Percentiles rank a stretch among this genome's conserved stretches.
These are phyloP conservation scores for Metarhizium sp. DNA, from an alignment of 2,329 filamentous ascomycete species.

Conservation along the genomic window DNA sequence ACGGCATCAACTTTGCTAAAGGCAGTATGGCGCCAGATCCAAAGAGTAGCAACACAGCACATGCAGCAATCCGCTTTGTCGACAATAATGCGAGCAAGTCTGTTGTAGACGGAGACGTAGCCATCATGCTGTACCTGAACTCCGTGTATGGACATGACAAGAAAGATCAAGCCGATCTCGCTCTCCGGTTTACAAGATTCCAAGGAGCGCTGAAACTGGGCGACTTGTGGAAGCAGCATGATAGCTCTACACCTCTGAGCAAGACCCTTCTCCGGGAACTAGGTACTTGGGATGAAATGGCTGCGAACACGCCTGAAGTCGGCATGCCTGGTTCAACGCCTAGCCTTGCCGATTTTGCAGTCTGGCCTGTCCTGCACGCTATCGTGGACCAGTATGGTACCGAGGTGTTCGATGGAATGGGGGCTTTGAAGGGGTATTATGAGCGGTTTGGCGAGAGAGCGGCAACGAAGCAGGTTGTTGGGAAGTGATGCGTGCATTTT, in stretches of 20 bases:
- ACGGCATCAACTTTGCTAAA: conserved; percentile 35
- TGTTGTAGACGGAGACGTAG: conserved; percentile 37
- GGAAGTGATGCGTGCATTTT: conserved; percentile 1
- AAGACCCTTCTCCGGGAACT: conserved; percentile 24
- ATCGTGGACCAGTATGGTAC: conserved; percentile 27
- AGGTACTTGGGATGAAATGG: conserved; percentile 30
- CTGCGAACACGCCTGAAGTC: conserved; percentile 2
- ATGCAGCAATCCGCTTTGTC: conserved; percentile 36
- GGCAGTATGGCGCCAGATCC: conserved; percentile 25
- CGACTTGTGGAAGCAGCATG: conserved; percentile 10
- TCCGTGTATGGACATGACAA: conserved; percentile 32
- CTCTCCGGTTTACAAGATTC: conserved; percentile 30
- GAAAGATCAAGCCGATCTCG: conserved; percentile 20
- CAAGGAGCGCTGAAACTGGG: conserved; percentile 28
- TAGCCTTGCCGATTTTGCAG: conserved; percentile 37
- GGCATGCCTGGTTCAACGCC: neutral
- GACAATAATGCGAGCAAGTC: conserved; percentile 44
- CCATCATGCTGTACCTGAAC: conserved; percentile 53
- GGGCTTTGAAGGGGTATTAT: conserved; percentile 28
- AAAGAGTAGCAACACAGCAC: conserved; percentile 1
- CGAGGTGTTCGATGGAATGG: conserved; percentile 20
- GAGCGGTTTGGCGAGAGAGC: conserved; percentile 15
- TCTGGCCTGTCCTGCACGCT: conserved; percentile 46
- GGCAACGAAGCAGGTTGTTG: conserved; percentile 14
- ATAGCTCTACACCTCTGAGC: neutral